Percentiles rank a stretch among this genome's conserved stretches.
Conservation (phyloP, 345 rosid species). For the Erodium maritimum region DNA sequence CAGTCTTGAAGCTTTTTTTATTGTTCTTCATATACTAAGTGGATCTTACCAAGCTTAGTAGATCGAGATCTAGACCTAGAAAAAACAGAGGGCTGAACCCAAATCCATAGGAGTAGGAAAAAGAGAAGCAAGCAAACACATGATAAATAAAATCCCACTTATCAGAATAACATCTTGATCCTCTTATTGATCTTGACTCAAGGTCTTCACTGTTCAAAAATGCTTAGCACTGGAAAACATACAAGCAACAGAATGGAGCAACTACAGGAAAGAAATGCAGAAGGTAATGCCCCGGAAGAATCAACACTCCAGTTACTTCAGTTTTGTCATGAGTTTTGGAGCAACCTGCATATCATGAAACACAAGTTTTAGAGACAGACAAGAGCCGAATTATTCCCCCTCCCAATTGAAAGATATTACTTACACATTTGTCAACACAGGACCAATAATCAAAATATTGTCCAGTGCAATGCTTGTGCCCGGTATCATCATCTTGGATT, state of each 20-base stretch:
- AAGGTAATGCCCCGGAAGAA: background rate
- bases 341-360: slow-evolving; percentile 50
- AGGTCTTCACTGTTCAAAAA: background rate
- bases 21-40: no score
- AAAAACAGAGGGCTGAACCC: no score
- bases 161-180: no score
- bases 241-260: background rate
- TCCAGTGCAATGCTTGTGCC: slow-evolving; percentile 90
- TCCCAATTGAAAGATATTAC: slow-evolving; percentile 9
- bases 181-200: background rate
- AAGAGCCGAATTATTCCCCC: background rate
- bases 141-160: no score
- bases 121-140: no score
- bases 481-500: slow-evolving; percentile 67
- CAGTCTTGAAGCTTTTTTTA: no score
- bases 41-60: no score
- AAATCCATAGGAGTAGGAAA: no score
- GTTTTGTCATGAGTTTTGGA: slow-evolving; percentile 35
- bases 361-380: background rate
- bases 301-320: slow-evolving; percentile 26
- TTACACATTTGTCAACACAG: slow-evolving; percentile 78
- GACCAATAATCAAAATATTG: slow-evolving; percentile 80
- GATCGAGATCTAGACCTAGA: no score
- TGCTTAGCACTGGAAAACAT: background rate
- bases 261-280: background rate